phyloP scores from a whole-genome alignment of 768 basidiomycete genomes.

The Phylloporus arenicola region DNA sequence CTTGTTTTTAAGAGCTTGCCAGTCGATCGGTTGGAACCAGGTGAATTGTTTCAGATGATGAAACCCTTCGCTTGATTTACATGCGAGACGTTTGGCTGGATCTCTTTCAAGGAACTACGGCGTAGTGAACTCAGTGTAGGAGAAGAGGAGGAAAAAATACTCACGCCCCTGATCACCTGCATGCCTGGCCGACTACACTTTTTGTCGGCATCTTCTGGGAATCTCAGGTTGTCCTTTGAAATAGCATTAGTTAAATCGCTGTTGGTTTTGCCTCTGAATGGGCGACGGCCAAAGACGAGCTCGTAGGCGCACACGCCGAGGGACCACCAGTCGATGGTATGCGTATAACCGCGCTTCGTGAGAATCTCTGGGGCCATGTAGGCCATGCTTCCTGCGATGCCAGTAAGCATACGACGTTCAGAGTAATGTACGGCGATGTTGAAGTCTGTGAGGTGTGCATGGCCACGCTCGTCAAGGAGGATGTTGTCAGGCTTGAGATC shows the following conservation, averaged over 20 bases:
- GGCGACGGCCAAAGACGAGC: conserved; percentile 84
- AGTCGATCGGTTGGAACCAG: conserved; percentile 89
- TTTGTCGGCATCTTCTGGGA: conserved; percentile 85
- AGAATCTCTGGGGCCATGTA: conserved; percentile 97
- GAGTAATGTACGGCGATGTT: conserved; percentile 98
- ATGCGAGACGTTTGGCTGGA: conserved; percentile 72
- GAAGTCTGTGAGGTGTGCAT: conserved; percentile 96
- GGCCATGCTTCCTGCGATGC: conserved; percentile 97
- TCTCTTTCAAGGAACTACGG: conserved; percentile 84
- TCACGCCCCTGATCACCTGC: conserved; percentile 73
- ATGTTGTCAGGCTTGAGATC: conserved; percentile 99
- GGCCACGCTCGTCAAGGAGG: conserved; percentile 89
- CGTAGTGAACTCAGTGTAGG: conserved; percentile 9
- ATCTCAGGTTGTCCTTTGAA: conserved; percentile 76
- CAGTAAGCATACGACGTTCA: conserved; percentile 76
- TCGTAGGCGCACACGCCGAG: conserved; percentile 92
- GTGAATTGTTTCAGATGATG: conserved; percentile 73
- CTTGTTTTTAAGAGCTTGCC: conserved; percentile 80
- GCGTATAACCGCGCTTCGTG: conserved; percentile 89
- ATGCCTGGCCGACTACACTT: conserved; percentile 75
- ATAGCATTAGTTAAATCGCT: conserved; percentile 90
- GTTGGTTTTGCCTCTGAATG: conserved; percentile 92
- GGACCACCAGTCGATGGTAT: conserved; percentile 96
- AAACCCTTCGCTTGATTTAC: conserved; percentile 74
- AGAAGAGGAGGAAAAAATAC: conserved; percentile 25